Evolutionary conservation across 768 basidiomycete genomes (phyloP).

Genomic region (Crepidotus variabilis): DNA sequence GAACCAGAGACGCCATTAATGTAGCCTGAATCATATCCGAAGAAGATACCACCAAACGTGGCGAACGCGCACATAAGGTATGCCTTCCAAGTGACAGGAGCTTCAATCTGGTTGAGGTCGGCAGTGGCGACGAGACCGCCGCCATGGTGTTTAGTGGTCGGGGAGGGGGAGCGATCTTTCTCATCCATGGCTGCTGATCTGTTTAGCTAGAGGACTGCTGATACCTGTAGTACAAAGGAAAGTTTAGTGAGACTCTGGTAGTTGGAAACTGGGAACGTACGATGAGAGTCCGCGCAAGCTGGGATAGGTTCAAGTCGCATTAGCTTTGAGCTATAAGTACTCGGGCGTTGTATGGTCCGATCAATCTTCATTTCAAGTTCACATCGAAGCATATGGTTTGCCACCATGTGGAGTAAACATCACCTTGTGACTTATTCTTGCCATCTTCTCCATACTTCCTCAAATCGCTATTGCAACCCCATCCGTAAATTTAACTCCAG

Average conservation of each 20-base stretch:
- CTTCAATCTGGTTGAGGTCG: slow-evolving; percentile 3
- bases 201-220: background rate
- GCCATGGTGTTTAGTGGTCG: background rate
- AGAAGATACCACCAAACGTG: slow-evolving; percentile 47
- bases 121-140: background rate
- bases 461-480: background rate
- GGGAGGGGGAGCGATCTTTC: background rate
- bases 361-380: background rate
- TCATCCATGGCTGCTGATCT: slow-evolving; percentile 1
- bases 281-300: background rate
- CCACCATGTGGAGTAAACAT: background rate
- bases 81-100: slow-evolving; percentile 14
- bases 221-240: background rate
- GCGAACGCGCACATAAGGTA: slow-evolving; percentile 32
- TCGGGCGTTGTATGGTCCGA: background rate
- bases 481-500: too few relatives aligned
- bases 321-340: background rate
- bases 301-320: background rate
- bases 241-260: too few relatives aligned
- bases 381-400: background rate
- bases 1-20: slow-evolving; percentile 77
- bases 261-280: background rate
- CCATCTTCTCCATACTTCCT: background rate
- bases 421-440: background rate
- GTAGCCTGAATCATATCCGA: slow-evolving; percentile 79